Evolutionary conservation across 1,284 basidiomycete genomes (phyloP).

Genomic region (Anthracocystis panici-leucophaei): DNA sequence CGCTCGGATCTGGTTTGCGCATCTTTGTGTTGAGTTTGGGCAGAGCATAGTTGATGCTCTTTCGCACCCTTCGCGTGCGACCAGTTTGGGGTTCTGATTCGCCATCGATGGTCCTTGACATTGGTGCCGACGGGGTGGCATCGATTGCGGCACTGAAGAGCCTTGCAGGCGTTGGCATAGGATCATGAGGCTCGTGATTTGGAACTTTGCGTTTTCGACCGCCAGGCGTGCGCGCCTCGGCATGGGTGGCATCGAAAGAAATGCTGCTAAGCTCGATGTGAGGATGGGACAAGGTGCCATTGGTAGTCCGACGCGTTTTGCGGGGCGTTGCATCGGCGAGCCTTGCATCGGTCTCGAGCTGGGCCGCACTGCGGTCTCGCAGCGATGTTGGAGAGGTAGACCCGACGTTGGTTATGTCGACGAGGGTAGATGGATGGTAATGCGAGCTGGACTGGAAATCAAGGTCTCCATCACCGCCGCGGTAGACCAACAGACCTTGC

Average conservation of each 20-base stretch:
- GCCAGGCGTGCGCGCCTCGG: slow-evolving; percentile 30
- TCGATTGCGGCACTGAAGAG: slow-evolving; percentile 21
- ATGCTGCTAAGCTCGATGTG: neutral
- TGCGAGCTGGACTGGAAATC: neutral
- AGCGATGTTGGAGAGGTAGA: neutral
- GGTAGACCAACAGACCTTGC: slow-evolving; percentile 32
- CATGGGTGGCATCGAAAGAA: neutral
- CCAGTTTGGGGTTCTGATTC: slow-evolving; percentile 31
- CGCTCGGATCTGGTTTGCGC: slow-evolving; percentile 66
- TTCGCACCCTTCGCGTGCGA: slow-evolving; percentile 52
- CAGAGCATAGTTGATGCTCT: slow-evolving; percentile 67
- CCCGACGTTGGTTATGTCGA: slow-evolving; percentile 30
- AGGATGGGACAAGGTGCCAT: neutral
- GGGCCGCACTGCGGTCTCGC: neutral
- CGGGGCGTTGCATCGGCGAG: slow-evolving; percentile 18
- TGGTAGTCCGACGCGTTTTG: slow-evolving; percentile 4
- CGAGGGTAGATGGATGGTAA: slow-evolving; percentile 1
- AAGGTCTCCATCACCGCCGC: slow-evolving; percentile 3
- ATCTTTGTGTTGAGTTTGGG: slow-evolving; percentile 70
- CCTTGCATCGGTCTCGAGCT: neutral
- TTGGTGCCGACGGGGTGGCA: slow-evolving; percentile 1
- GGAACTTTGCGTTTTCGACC: slow-evolving; percentile 43
- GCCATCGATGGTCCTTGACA: neutral
- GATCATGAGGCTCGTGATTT: slow-evolving; percentile 16
- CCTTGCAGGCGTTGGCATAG: slow-evolving; percentile 22